Evolutionary conservation across 805 yeast species (phyloP), one percentile per base, ranked within the genome.

Genomic region (Yarrowia yakushimensis): DNA sequence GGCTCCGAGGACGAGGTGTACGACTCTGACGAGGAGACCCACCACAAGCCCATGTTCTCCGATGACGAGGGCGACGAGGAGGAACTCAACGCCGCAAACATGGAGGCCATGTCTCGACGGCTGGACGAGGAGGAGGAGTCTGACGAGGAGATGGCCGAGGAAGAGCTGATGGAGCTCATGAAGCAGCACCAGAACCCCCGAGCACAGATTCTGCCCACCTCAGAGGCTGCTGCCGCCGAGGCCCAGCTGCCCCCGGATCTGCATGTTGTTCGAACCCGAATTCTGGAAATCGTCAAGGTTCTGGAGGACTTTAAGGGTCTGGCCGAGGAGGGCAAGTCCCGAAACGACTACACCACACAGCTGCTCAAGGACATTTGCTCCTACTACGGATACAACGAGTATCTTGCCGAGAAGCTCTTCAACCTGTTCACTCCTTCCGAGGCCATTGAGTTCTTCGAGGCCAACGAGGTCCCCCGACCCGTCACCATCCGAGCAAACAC

Each of bases 401-500:
- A 87, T 73, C 81, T 94, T 70, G 99, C 99, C 34, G 97, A 92
- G 73, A 93, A 94, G 76, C 81, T 93, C 64, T 94, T 92, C 79
- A 85, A 92, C 69, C 79, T 94, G 65, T 94, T 94, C 73, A 84
- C 96, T 18, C 97, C 98, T 39, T 81, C 94, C 11, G 99, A 94
- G 78, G 98, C 99, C 13, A 83, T 94, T 82, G 99, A 94, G 76
- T 94, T 94, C 72, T 94, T 94, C 69, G 99, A 94, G 79, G 98
- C 99, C 34, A 94, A 94, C 76, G 99, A 94, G 78, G 89, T 93
- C 63, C 88, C 96, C 31, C 84, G 99, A 74, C 99, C 99, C 54
- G 82, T 94, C 63, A 94, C 98, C 20, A 92, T 94, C 69, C 87
- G 99, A 80, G 92, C 99, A n/a, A 94, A 94, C 76, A 94, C 99